phyloP scores from a whole-genome alignment of 257 asterid species.

The Nicotiana sylvestris region DNA sequence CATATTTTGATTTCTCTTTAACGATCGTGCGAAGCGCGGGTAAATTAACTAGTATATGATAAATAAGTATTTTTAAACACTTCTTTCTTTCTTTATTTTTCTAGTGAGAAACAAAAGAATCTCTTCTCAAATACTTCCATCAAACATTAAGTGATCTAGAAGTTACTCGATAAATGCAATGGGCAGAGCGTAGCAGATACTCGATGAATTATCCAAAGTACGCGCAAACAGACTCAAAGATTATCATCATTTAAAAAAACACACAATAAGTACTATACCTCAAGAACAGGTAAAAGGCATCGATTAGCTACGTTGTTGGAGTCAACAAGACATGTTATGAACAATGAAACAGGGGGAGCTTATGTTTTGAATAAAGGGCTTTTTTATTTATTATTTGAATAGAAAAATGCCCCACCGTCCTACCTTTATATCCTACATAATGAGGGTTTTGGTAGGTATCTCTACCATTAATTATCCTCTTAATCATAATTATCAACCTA shows the following conservation, averaged over 20 bases:
- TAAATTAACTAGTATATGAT: too few species aligned
- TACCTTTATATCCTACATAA: neutral
- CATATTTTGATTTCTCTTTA: too few species aligned
- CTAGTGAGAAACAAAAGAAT: too few species aligned
- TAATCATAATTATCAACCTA: neutral
- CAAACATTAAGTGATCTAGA: too few species aligned
- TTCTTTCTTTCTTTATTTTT: too few species aligned
- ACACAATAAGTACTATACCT: neutral
- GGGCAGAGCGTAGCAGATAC: neutral
- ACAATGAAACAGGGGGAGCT: slow-evolving; percentile 4
- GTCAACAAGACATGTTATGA: slow-evolving; percentile 18
- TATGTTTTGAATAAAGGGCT: neutral
- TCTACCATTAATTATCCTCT: neutral
- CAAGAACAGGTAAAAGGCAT: neutral
- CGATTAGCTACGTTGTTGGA: slow-evolving; percentile 2
- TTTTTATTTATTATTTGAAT: neutral
- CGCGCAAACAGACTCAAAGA: neutral
- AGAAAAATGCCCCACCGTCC: slow-evolving; percentile 10
- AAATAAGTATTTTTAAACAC: too few species aligned
- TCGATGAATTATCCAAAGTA: neutral
- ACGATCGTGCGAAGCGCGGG: too few species aligned
- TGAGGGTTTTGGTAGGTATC: slow-evolving; percentile 13
- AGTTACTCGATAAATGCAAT: neutral
- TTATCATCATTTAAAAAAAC: neutral
- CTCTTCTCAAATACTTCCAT: too few species aligned